A percentile compares a stretch with the other conserved stretches of the same genome.
These are phyloP conservation scores for Saprolegnia diclina DNA, from an alignment of 352 stramenopile genomes.

Conservation along the genomic window DNA sequence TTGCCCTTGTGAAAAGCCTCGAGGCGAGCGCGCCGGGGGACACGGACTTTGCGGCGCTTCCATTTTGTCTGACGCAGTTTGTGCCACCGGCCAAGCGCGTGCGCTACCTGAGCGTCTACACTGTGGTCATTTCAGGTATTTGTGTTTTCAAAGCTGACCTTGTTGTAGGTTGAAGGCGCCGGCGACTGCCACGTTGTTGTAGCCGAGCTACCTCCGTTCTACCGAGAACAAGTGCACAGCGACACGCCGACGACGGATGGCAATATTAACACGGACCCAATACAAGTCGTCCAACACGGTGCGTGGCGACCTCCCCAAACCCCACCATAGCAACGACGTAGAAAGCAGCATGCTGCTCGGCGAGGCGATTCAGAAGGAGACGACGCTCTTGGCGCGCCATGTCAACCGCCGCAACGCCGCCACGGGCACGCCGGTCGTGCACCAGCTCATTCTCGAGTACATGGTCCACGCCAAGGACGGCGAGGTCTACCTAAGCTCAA, in stretches of 20 bases:
- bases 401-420: conserved; percentile 18
- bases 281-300: conserved; percentile 24
- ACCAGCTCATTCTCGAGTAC: conserved; percentile 23
- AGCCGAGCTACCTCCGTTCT: conserved; percentile 15
- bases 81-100: conserved; percentile 24
- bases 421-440: conserved; percentile 16
- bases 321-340: conserved; percentile 2
- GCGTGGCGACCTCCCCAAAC: neutral
- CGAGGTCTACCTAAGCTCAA: conserved; percentile 18
- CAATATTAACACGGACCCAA: conserved; percentile 19
- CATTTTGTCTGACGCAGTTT: conserved; percentile 22
- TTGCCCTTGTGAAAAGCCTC: neutral
- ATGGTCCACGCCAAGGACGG: conserved; percentile 26
- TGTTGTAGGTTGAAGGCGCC: conserved; percentile 1
- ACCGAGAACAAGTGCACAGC: conserved; percentile 19
- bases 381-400: conserved; percentile 18
- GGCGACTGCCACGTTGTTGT: conserved; percentile 26
- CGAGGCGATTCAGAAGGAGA: conserved; percentile 20
- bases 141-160: too few species aligned
- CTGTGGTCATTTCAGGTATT: too few species aligned
- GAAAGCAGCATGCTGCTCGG: conserved; percentile 18
- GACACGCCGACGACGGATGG: neutral
- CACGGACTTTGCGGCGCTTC: conserved; percentile 4
- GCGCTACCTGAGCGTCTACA: conserved; percentile 25
- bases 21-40: neutral